Conservation (phyloP, 371 early-diverging fungal genomes). For the Syncephalastrum racemosum region DNA sequence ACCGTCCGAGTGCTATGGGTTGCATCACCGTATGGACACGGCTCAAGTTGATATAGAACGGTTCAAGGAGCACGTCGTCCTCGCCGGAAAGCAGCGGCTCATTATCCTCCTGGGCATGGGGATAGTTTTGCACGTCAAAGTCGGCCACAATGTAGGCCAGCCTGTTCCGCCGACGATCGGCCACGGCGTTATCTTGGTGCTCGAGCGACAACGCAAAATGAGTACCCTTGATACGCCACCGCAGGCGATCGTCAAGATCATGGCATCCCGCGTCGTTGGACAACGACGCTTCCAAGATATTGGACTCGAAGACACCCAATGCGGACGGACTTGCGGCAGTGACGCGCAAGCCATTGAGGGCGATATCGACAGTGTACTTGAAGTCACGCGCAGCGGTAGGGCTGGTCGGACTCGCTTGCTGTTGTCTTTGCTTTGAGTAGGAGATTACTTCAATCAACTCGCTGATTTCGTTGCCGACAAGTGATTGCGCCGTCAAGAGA, state of each 20-base stretch:
- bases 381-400: slow-evolving; percentile 15
- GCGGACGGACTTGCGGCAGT: slow-evolving; percentile 70
- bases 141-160: slow-evolving; percentile 74
- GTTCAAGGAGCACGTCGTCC: slow-evolving; percentile 30
- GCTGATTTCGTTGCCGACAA: slow-evolving; percentile 76
- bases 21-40: slow-evolving; percentile 77
- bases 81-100: neutral
- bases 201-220: slow-evolving; percentile 62
- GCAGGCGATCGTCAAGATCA: slow-evolving; percentile 18
- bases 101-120: neutral
- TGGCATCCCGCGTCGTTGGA: slow-evolving; percentile 39
- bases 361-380: slow-evolving; percentile 60
- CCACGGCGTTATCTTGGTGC: slow-evolving; percentile 39
- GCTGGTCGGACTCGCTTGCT: slow-evolving; percentile 1
- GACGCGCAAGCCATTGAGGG: slow-evolving; percentile 63
- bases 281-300: slow-evolving; percentile 60
- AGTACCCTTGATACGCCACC: slow-evolving; percentile 58
- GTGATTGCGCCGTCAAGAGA: slow-evolving; percentile 74
- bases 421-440: slow-evolving; percentile 46
- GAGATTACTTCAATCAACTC: slow-evolving; percentile 73
- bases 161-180: slow-evolving; percentile 39
- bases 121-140: slow-evolving; percentile 62
- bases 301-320: slow-evolving; percentile 65
- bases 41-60: slow-evolving; percentile 54
- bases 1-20: slow-evolving; percentile 70